Evolutionary conservation across 2,329 filamentous ascomycete genomes (phyloP).

Genomic region (Periconia macrospinosa): DNA sequence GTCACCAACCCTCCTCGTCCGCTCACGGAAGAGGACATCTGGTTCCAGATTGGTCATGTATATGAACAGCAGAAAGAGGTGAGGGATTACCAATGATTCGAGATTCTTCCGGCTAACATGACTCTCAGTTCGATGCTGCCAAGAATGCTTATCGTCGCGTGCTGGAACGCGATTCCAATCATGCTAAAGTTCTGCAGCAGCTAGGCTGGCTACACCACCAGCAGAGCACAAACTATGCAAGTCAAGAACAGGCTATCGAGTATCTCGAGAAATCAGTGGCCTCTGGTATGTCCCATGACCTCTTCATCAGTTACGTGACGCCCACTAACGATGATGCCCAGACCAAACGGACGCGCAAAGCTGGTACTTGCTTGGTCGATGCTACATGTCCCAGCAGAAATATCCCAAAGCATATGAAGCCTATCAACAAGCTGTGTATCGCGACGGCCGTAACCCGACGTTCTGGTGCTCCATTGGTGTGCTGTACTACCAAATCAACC

Average conservation of each 20-base stretch:
- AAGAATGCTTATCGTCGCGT: constrained; percentile 92
- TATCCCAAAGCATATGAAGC: constrained; percentile 98
- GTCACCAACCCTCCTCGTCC: constrained; percentile 89
- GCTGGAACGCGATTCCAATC: constrained; percentile 89
- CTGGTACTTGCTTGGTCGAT: constrained; percentile 96
- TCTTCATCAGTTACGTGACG: constrained; percentile 9
- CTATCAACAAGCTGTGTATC: constrained; percentile 97
- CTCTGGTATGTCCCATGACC: constrained; percentile 65
- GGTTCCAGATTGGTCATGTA: constrained; percentile 99
- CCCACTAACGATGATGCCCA: constrained; percentile 42
- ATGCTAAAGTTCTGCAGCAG: constrained; percentile 97
- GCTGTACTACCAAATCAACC: constrained; percentile 99
- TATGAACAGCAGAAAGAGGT: constrained; percentile 99
- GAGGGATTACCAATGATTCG: constrained; percentile 42
- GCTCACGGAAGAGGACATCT: constrained; percentile 95
- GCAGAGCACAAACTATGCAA: constrained; percentile 86
- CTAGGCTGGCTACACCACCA: constrained; percentile 98
- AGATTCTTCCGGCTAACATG: constrained; percentile 24
- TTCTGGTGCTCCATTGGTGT: constrained; percentile 99
- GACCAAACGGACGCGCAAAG: constrained; percentile 95
- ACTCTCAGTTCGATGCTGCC: constrained; percentile 80
- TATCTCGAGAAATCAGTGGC: constrained; percentile 95
- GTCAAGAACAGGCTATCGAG: constrained; percentile 94
- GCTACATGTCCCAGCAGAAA: constrained; percentile 99
- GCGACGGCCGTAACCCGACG: constrained; percentile 94